Conservation (phyloP, 73 alveolate genomes). For the Uronychia setigera region DNA sequence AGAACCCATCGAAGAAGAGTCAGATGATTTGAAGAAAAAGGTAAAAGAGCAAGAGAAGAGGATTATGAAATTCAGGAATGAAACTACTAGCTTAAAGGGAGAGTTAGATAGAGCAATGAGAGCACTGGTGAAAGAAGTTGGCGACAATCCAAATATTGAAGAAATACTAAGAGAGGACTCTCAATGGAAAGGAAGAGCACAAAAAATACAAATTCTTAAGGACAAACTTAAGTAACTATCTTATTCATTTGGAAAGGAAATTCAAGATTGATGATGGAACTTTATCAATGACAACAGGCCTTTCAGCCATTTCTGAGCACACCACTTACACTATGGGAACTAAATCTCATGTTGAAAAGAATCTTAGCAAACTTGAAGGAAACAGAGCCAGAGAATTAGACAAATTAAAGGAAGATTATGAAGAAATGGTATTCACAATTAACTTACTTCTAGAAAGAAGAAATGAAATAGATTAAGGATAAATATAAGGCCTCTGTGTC, state of each 20-base stretch:
- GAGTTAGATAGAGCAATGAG: slow-evolving; percentile 49
- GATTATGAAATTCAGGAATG: slow-evolving; percentile 51
- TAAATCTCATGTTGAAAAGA: slow-evolving; percentile 55
- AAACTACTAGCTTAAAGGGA: slow-evolving; percentile 22
- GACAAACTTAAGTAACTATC: slow-evolving; percentile 36
- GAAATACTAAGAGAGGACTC: slow-evolving; percentile 46
- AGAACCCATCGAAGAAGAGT: background rate
- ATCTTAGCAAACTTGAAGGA: slow-evolving; percentile 30
- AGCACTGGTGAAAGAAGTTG: slow-evolving; percentile 50
- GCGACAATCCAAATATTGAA: slow-evolving; percentile 43
- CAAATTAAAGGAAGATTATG: slow-evolving; percentile 27
- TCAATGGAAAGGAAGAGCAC: slow-evolving; percentile 64
- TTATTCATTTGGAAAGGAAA: background rate
- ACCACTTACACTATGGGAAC: slow-evolving; percentile 12
- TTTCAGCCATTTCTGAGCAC: slow-evolving; percentile 29
- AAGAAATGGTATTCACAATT: background rate
- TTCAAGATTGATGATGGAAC: background rate
- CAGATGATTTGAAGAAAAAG: slow-evolving; percentile 17
- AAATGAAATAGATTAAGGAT: slow-evolving; percentile 14
- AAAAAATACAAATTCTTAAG: slow-evolving; percentile 52
- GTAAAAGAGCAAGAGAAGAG: slow-evolving; percentile 44
- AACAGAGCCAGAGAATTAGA: slow-evolving; percentile 61
- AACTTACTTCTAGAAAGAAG: slow-evolving; percentile 19
- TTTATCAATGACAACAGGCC: background rate
- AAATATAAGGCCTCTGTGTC: slow-evolving; percentile 64